A percentile compares a stretch with the other conserved stretches of the same genome.
Conservation (phyloP, 768 basidiomycete species). For the Hericium erinaceus region DNA sequence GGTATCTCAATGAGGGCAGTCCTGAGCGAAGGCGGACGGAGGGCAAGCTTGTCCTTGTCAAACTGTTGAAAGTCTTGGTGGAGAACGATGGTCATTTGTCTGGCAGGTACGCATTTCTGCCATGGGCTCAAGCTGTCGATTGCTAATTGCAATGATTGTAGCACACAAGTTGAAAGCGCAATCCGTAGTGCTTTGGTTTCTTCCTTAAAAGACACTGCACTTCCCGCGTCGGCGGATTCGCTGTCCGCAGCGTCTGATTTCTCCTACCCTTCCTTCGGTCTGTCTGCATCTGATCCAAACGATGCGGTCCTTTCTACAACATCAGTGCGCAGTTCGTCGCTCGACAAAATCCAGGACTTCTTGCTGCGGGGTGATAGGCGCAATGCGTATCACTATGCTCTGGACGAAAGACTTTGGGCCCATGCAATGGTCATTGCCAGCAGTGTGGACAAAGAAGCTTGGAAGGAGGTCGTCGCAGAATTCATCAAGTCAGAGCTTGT, state of each 20-base stretch:
- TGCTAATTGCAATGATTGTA: slow-evolving; percentile 20
- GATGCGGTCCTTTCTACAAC: slow-evolving; percentile 51
- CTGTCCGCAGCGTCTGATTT: not conserved
- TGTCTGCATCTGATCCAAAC: slow-evolving; percentile 22
- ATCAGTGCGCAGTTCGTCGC: slow-evolving; percentile 47
- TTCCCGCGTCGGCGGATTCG: slow-evolving; percentile 2
- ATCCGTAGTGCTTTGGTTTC: slow-evolving; percentile 70
- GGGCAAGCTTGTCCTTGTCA: slow-evolving; percentile 66
- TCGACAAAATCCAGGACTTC: slow-evolving; percentile 72
- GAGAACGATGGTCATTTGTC: slow-evolving; percentile 83
- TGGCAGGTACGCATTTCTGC: slow-evolving; percentile 57
- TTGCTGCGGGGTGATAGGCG: slow-evolving; percentile 79
- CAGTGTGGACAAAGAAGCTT: slow-evolving; percentile 85
- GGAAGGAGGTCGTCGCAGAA: slow-evolving; percentile 84
- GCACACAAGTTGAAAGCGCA: slow-evolving; percentile 60
- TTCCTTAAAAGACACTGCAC: slow-evolving; percentile 26
- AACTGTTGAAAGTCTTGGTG: slow-evolving; percentile 69
- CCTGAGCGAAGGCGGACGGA: slow-evolving; percentile 54
- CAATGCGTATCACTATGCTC: slow-evolving; percentile 80
- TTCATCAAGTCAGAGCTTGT: slow-evolving; percentile 76
- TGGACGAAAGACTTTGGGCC: slow-evolving; percentile 86
- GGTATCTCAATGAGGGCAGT: slow-evolving; percentile 50
- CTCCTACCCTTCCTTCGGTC: slow-evolving; percentile 4
- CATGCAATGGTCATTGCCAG: slow-evolving; percentile 95
- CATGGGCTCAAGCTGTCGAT: not conserved